These are phyloP conservation scores for Luvunga scandens DNA, from an alignment of 345 rosid genomes.

Conservation along the genomic window DNA sequence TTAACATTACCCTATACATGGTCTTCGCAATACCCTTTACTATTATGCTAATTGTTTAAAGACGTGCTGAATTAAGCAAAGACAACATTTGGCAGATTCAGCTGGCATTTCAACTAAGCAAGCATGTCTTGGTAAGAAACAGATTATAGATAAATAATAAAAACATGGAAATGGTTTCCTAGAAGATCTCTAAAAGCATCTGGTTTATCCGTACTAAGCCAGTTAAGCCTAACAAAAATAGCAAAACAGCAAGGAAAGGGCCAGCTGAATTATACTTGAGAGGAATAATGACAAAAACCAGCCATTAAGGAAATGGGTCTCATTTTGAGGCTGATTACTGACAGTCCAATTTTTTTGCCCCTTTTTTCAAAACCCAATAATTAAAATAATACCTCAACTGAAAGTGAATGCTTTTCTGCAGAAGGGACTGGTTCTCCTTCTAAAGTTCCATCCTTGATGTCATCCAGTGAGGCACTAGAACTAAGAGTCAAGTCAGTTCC, in stretches of 20 bases:
- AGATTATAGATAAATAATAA: background rate
- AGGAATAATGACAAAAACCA: background rate
- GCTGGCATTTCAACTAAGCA: background rate
- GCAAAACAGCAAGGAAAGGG: background rate
- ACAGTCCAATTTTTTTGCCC: background rate
- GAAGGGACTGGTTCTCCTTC: slow-evolving; percentile 20
- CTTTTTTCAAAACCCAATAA: background rate
- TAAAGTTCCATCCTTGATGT: slow-evolving; percentile 11
- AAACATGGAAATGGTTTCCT: background rate
- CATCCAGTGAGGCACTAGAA: slow-evolving; percentile 20
- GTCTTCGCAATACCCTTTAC: background rate
- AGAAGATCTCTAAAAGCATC: slow-evolving; percentile 6
- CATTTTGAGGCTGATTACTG: background rate
- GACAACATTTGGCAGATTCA: background rate
- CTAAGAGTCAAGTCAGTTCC: slow-evolving; percentile 11
- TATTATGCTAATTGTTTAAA: background rate
- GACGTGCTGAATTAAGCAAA: background rate
- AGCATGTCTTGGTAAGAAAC: background rate
- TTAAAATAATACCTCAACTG: slow-evolving; percentile 49
- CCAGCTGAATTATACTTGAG: background rate
- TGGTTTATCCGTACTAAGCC: background rate
- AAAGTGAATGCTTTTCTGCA: slow-evolving; percentile 50
- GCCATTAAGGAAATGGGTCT: background rate
- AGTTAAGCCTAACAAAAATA: background rate
- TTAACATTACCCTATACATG: background rate